Conservation (phyloP, 2,329 filamentous ascomycete species). For the Xylariaceae sp. region DNA sequence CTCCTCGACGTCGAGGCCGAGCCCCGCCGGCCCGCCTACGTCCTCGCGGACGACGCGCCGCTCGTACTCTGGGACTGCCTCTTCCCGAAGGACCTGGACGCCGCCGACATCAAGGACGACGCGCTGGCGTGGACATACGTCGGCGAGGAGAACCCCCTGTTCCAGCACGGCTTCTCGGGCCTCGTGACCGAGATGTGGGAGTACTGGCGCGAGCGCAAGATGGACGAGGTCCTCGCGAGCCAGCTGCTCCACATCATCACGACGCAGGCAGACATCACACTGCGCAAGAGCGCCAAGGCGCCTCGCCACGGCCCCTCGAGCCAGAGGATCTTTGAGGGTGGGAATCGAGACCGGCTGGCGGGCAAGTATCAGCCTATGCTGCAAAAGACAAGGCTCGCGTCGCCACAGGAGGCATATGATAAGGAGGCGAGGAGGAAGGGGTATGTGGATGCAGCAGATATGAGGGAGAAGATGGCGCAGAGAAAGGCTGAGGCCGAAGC, state of each 20-base stretch:
- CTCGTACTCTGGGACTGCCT: slow-evolving; percentile 95
- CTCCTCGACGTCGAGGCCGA: slow-evolving; percentile 69
- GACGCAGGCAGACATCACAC: slow-evolving; percentile 27
- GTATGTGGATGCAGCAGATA: slow-evolving; percentile 46
- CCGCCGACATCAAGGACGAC: slow-evolving; percentile 39
- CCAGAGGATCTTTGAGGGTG: slow-evolving; percentile 51
- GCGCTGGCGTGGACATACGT: slow-evolving; percentile 74
- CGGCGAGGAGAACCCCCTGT: slow-evolving; percentile 56
- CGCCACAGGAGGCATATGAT: slow-evolving; percentile 54
- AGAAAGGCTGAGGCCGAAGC: slow-evolving; percentile 14
- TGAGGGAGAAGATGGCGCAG: slow-evolving; percentile 24
- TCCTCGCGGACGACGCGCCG: slow-evolving; percentile 85
- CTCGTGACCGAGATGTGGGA: slow-evolving; percentile 76
- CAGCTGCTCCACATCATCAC: slow-evolving; percentile 64
- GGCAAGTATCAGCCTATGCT: slow-evolving; percentile 55
- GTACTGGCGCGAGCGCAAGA: slow-evolving; percentile 77
- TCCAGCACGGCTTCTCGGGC: slow-evolving; percentile 54
- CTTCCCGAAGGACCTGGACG: slow-evolving; percentile 56
- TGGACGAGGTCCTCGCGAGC: slow-evolving; percentile 81
- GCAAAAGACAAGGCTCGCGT: slow-evolving; percentile 43
- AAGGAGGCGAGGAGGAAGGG: slow-evolving; percentile 59
- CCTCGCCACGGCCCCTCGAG: slow-evolving; percentile 13
- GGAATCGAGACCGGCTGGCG: slow-evolving; percentile 42
- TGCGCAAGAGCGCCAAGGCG: slow-evolving; percentile 4
- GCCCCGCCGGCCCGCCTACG: slow-evolving; percentile 77